phyloP scores from a whole-genome alignment of 345 rosid genomes.

The Sisymbrium altissimum region DNA sequence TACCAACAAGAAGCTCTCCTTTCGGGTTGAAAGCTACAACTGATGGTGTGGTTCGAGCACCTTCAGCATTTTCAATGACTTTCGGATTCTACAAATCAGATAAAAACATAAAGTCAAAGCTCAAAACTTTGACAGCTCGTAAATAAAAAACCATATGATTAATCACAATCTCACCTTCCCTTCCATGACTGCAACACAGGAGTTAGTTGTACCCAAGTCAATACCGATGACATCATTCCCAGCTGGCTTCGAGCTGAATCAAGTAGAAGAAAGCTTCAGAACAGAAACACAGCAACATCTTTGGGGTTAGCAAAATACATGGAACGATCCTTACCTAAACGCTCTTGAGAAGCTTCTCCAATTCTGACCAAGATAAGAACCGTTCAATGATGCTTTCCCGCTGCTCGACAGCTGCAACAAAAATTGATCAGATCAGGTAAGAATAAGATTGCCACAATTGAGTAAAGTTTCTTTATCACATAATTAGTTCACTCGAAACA shows the following conservation, averaged over 20 bases:
- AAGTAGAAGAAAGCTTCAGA: background rate
- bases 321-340: conserved; percentile 57
- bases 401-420: conserved; percentile 49
- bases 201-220: conserved; percentile 96
- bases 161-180: conserved; percentile 61
- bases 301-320: background rate
- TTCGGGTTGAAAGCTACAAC: conserved; percentile 79
- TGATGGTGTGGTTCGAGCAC: conserved; percentile 91
- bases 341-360: conserved; percentile 58
- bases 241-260: conserved; percentile 68
- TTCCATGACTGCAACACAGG: conserved; percentile 98
- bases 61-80: conserved; percentile 91
- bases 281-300: background rate
- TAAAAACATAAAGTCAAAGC: background rate
- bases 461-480: background rate
- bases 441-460: background rate
- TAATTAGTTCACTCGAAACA: background rate
- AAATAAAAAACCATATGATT: background rate
- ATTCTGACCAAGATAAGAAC: conserved; percentile 41
- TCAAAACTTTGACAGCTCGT: background rate
- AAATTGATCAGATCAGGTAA: background rate
- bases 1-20: conserved; percentile 77
- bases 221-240: conserved; percentile 92
- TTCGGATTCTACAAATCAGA: conserved; percentile 54
- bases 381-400: conserved; percentile 46